These are phyloP conservation scores for Penicillium bovifimosum DNA, from an alignment of 495 filamentous ascomycete genomes.

Conservation along the genomic window DNA sequence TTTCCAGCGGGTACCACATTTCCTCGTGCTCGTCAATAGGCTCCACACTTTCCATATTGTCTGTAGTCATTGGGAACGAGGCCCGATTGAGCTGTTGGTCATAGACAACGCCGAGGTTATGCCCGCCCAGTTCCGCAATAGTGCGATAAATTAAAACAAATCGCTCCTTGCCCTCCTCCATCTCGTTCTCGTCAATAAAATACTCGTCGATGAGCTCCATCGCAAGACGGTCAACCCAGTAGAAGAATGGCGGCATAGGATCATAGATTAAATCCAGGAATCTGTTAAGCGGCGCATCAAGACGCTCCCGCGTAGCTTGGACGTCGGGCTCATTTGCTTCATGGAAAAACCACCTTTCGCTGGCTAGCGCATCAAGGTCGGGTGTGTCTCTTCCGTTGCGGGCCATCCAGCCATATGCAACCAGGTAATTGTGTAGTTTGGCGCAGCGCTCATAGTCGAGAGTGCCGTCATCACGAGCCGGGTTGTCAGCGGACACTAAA, in stretches of 20 bases:
- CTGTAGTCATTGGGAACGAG: constrained; percentile 9
- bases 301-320: constrained; percentile 14
- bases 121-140: constrained; percentile 1
- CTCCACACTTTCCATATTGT: constrained; percentile 9
- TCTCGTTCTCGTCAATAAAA: constrained; percentile 12
- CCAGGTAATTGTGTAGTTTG: constrained; percentile 38
- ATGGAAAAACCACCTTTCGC: background rate
- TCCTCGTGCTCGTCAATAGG: constrained; percentile 17
- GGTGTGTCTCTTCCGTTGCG: constrained; percentile 10
- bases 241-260: constrained; percentile 17
- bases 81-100: constrained; percentile 15
- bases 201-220: constrained; percentile 8
- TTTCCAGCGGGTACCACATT: constrained; percentile 37
- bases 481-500: constrained; percentile 27
- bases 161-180: constrained; percentile 12
- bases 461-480: constrained; percentile 20
- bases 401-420: constrained; percentile 29
- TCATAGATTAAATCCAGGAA: constrained; percentile 26
- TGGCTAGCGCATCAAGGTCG: constrained; percentile 13
- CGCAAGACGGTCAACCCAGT: constrained; percentile 12
- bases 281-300: constrained; percentile 19
- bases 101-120: constrained; percentile 18
- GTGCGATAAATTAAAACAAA: constrained; percentile 17
- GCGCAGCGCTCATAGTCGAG: constrained; percentile 38
- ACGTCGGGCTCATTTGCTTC: background rate